Base-by-base conservation (phyloP, 306 rosid genomes). In the Canavalia gladiata region DNA sequence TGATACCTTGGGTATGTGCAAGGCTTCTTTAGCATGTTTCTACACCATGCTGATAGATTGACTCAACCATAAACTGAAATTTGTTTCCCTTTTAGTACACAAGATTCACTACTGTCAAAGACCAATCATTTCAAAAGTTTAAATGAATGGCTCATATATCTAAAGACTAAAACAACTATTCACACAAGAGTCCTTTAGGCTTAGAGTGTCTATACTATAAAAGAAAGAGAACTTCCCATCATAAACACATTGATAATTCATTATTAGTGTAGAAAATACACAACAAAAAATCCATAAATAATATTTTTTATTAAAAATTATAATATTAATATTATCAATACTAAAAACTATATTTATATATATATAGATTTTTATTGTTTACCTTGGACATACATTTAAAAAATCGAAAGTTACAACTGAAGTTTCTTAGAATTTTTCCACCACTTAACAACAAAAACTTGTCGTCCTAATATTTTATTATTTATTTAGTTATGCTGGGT, bases 1-100 rank as follows among this genome's bases (percentile, higher is more conserved):
- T 66, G 98, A 94, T 83, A 86, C 97, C 54, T 86, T 94, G 72
- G 98, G 98, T 94, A 88, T 70, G 87, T 63, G 39, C 78, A 12
- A 72, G 8, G 67, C 70, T 55, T 72, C 69, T 84, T 83, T 77
- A 81, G 57, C 77, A 84, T 68, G 18, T 56, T 51, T 77, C 46
- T 77, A 37, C 52, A n/a, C 30, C 28, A 28, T 78, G 77, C 10
- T 68, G 68, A 52, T 87, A 46, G 68, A 35, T 70, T 81, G 42
- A 64, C 29, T 25, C 31, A 59, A 39, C 63, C 56, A 66, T 52
- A 8, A 6, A 51, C 5, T 46, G 8, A 78, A 30, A 50, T 65
- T 39, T 69, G 56, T 34, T 11, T 47, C 58, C 34, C 6, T 13
- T 7, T 37, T 37, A 34, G 42, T 51, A 28, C 73, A 50, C 29